These are phyloP conservation scores for Grifola frondosa DNA, from an alignment of 1,284 basidiomycete genomes.

Conservation along the genomic window DNA sequence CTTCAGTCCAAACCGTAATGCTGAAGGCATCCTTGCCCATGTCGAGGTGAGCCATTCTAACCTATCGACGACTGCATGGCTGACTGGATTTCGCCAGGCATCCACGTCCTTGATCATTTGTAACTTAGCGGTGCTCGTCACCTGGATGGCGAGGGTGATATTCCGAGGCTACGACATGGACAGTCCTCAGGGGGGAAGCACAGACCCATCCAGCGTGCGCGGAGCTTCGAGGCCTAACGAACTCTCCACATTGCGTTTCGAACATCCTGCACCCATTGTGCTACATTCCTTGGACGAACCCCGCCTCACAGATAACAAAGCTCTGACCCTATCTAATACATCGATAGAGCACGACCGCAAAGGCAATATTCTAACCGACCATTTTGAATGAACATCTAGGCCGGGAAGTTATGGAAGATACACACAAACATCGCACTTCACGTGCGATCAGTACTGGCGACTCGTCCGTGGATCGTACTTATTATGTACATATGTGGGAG, in stretches of 20 bases:
- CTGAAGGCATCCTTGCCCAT: constrained; percentile 22
- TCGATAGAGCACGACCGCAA: too few species aligned
- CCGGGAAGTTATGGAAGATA: too few species aligned
- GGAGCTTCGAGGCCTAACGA: constrained; percentile 6
- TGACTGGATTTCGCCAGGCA: constrained; percentile 13
- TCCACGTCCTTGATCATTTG: constrained; percentile 24
- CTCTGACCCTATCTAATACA: too few species aligned
- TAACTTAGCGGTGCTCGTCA: constrained; percentile 27
- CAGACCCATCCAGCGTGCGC: constrained; percentile 1
- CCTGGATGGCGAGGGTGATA: constrained; percentile 19
- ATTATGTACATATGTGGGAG: too few species aligned
- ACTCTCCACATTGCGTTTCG: constrained; percentile 20
- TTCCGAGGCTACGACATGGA: constrained; percentile 17
- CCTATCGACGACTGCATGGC: neutral
- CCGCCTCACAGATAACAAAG: too few species aligned
- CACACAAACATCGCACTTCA: too few species aligned
- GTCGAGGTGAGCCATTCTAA: constrained; percentile 17
- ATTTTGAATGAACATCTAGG: too few species aligned
- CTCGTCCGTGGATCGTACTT: too few species aligned
- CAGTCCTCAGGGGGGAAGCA: neutral
- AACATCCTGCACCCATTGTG: constrained; percentile 9
- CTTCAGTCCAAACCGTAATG: constrained; percentile 20
- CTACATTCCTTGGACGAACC: constrained; percentile 11
- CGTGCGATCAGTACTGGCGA: too few species aligned
- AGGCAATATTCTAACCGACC: too few species aligned